Base-by-base conservation (phyloP, 2,329 filamentous ascomycete species). In the Colletotrichum sp. region DNA sequence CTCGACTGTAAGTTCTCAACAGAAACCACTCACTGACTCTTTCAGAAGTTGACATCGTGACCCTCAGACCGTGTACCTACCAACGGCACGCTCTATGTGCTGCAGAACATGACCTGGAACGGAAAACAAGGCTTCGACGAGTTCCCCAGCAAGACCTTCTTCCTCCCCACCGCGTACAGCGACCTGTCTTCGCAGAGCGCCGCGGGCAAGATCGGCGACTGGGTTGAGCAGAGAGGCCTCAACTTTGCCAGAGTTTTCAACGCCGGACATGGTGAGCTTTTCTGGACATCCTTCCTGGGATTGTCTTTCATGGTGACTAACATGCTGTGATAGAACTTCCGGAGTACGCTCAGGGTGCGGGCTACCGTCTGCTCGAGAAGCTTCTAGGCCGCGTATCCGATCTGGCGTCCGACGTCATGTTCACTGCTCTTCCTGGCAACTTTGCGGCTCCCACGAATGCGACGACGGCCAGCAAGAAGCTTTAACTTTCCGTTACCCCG, bases 51-150 rank as follows among this genome's bases (percentile, higher is more conserved):
- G 6, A 52, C 43, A 7, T 52, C 1, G 6, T 7, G 3, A 52
- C 6, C 8, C 16, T 10, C 12, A 52, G 43, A 89, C 81, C 88
- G 94, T 73, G 87, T 95, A 9, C 86, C 93, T 21, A 86, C 89
- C 79, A 94, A 94, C 81, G 94, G 94, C 16, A 94, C 93, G 0
- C 87, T 96, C 2, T 86, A 95, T 13, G 89, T 90, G 1, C 92
- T 96, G 74, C 94, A 96, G 81, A 96, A 96, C 85, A 95, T 96
- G 92, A 96, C 94, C 0, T 96, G 92, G 92, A 91, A 91, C 73
- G 94, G 94, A 9, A 82, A 87, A 43, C 91, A 93, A 62, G 94
- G 94, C 0, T 96, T 96, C 87, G 90, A 92, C 78, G 81, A 83
- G 3, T 83, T 84, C 1, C 94, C 94, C 0, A 81, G 81, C 4